These are phyloP conservation scores for Tolypocladium endophyticum DNA, from an alignment of 2,329 filamentous ascomycete species.

Conservation along the genomic window DNA sequence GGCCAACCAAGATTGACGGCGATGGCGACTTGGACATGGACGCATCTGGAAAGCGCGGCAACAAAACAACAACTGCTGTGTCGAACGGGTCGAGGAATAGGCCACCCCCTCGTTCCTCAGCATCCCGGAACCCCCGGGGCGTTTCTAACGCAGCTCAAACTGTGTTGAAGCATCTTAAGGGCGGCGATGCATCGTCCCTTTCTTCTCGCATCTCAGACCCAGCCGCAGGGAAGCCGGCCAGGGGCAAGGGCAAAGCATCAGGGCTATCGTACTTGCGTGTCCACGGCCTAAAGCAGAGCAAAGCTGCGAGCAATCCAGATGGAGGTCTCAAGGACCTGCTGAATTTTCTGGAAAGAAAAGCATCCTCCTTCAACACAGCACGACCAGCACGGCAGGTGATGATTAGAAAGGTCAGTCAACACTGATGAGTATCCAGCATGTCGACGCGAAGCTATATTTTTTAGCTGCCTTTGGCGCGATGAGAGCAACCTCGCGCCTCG, in stretches of 20 bases:
- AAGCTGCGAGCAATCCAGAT: slow-evolving; percentile 54
- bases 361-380: slow-evolving; percentile 39
- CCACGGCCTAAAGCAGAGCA: slow-evolving; percentile 56
- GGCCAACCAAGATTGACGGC: slow-evolving; percentile 31
- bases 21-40: slow-evolving; percentile 55
- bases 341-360: slow-evolving; percentile 61
- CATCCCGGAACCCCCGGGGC: slow-evolving; percentile 13
- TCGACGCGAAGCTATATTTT: neutral
- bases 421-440: slow-evolving; percentile 15
- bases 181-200: slow-evolving; percentile 20
- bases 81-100: slow-evolving; percentile 17
- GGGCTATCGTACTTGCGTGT: slow-evolving; percentile 34
- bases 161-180: slow-evolving; percentile 30
- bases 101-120: slow-evolving; percentile 8
- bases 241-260: slow-evolving; percentile 10
- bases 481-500: neutral
- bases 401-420: slow-evolving; percentile 67
- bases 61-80: slow-evolving; percentile 16
- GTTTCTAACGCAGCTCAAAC: slow-evolving; percentile 29
- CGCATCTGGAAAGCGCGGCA: slow-evolving; percentile 22
- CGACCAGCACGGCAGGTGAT: slow-evolving; percentile 40
- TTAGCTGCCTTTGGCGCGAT: neutral
- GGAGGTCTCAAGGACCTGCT: slow-evolving; percentile 56
- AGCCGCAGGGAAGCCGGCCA: slow-evolving; percentile 13
- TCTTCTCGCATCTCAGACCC: slow-evolving; percentile 23